Conservation (phyloP, 805 yeast species). For the Zygotorulaspora florentina region DNA sequence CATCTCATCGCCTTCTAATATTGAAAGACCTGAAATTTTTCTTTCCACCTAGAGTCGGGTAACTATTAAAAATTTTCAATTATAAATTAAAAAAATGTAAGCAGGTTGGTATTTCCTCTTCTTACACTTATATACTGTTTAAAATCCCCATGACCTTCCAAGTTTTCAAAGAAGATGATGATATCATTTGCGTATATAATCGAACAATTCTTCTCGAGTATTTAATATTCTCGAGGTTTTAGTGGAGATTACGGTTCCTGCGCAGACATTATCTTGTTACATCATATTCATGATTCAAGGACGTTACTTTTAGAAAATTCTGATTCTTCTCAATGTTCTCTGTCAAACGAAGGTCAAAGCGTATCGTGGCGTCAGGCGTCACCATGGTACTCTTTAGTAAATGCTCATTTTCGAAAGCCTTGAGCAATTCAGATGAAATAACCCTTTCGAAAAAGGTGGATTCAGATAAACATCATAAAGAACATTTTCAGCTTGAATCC, state of each 20-base stretch:
- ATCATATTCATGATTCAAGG: slow-evolving; percentile 34
- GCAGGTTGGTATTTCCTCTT: background rate
- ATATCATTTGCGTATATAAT: slow-evolving; percentile 33
- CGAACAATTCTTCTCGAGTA: slow-evolving; percentile 36
- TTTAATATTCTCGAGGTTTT: slow-evolving; percentile 28
- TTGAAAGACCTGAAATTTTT: slow-evolving; percentile 7
- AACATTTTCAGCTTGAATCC: slow-evolving; percentile 8
- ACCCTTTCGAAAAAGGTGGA: slow-evolving; percentile 18
- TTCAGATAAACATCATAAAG: background rate
- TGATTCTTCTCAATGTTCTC: slow-evolving; percentile 30
- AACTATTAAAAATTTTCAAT: background rate
- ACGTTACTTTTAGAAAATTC: slow-evolving; percentile 35
- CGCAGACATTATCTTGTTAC: slow-evolving; percentile 38
- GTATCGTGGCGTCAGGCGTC: background rate
- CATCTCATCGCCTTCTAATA: slow-evolving; percentile 16
- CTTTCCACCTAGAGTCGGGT: slow-evolving; percentile 1
- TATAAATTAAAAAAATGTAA: background rate
- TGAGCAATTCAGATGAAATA: background rate
- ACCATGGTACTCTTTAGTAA: background rate
- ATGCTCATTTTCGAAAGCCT: background rate
- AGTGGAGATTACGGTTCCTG: slow-evolving; percentile 38
- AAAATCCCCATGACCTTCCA: slow-evolving; percentile 36
- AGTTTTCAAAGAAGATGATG: slow-evolving; percentile 38
- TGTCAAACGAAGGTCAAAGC: background rate
- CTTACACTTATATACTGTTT: slow-evolving; percentile 1